phyloP scores from a whole-genome alignment of 106 monocot species.

The Dendrobium nobile region DNA sequence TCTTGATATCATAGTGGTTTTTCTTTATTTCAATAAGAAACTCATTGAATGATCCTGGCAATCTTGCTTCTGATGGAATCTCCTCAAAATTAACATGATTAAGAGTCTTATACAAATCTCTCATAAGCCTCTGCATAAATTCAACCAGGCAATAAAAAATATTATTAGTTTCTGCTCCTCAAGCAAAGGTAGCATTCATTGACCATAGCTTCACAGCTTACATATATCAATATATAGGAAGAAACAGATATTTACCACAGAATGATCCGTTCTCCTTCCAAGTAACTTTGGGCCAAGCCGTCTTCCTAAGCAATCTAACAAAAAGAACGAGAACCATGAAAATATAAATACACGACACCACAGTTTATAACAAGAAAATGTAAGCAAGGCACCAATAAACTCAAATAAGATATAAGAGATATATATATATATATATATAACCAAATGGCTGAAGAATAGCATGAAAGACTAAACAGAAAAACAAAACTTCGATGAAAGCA shows the following conservation, averaged over 20 bases:
- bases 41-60: slow-evolving; percentile 64
- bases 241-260: slow-evolving; percentile 27
- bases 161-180: neutral
- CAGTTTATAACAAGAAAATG: too few relatives aligned
- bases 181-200: neutral
- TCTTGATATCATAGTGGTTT: slow-evolving; percentile 67
- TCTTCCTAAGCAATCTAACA: slow-evolving; percentile 88
- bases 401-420: too few relatives aligned
- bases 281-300: slow-evolving; percentile 72
- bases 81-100: slow-evolving; percentile 52
- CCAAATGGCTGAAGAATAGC: too few relatives aligned
- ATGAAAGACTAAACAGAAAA: too few relatives aligned
- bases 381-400: too few relatives aligned
- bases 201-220: neutral
- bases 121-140: slow-evolving; percentile 53
- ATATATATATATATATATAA: too few relatives aligned
- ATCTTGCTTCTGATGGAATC: slow-evolving; percentile 32
- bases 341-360: neutral
- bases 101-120: slow-evolving; percentile 62
- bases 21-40: slow-evolving; percentile 70
- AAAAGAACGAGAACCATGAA: neutral
- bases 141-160: neutral
- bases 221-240: neutral
- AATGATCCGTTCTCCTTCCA: slow-evolving; percentile 48
- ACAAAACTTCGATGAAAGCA: too few relatives aligned